Evolutionary conservation across 176 grass and related monocot species (phyloP).

Genomic region (Ampelocalamus luodianensis): DNA sequence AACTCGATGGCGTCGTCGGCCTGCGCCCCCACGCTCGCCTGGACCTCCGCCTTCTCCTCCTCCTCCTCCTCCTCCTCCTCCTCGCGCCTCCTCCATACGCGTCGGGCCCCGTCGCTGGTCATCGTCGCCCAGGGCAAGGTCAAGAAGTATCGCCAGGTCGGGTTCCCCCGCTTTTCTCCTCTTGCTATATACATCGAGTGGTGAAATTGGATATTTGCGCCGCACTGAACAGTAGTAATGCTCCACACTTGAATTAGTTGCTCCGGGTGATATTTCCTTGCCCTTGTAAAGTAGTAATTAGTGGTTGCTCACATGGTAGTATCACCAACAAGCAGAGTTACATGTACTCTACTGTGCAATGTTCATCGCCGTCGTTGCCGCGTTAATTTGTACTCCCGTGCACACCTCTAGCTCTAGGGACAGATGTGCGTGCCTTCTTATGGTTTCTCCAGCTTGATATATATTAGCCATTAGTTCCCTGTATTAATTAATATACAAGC

Average conservation of each 20-base stretch:
- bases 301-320: no score
- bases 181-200: background rate
- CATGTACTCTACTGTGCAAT: no score
- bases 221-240: no score
- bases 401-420: no score
- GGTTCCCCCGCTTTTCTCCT: background rate
- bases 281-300: no score
- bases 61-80: constrained; percentile 45
- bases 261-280: background rate
- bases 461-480: background rate
- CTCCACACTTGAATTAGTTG: background rate
- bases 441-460: background rate
- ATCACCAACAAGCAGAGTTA: no score
- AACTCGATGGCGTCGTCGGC: constrained; percentile 44
- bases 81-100: background rate
- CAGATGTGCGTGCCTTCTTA: no score
- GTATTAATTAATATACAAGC: background rate
- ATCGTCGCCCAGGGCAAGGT: constrained; percentile 75
- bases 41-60: constrained; percentile 42
- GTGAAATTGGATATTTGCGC: no score
- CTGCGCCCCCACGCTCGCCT: constrained; percentile 52
- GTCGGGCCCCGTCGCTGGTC: constrained; percentile 32
- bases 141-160: constrained; percentile 74
- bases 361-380: no score
- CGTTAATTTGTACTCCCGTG: no score